A percentile compares a stretch with the other conserved stretches of the same genome.
Evolutionary conservation across 139 green algal genomes (phyloP).

Genomic region (Nannochloris sp.): DNA sequence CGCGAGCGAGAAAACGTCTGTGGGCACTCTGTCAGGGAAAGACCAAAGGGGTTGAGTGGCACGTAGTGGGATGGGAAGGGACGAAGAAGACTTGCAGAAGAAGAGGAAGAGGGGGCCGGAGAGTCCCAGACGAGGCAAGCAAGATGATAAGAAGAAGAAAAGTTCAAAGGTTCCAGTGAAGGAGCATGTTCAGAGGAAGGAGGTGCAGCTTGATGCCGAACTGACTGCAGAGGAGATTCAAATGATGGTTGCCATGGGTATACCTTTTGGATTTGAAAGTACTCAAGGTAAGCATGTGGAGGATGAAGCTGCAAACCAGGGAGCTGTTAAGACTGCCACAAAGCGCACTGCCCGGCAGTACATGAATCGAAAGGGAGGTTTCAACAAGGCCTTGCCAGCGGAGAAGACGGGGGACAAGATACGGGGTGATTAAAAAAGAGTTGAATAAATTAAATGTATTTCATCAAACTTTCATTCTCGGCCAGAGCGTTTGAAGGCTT

Average conservation of each 20-base stretch:
- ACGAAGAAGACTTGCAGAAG: background rate
- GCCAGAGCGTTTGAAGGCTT: slow-evolving; percentile 1
- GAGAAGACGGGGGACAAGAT: slow-evolving; percentile 66
- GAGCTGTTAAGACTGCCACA: slow-evolving; percentile 56
- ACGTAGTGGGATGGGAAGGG: background rate
- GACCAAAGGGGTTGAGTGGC: slow-evolving; percentile 7
- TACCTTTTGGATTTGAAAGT: slow-evolving; percentile 76
- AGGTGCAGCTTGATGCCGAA: slow-evolving; percentile 54
- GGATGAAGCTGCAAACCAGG: slow-evolving; percentile 55
- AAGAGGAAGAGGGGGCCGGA: background rate
- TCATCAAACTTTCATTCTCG: background rate
- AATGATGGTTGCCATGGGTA: slow-evolving; percentile 82
- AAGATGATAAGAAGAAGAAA: background rate
- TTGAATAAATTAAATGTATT: slow-evolving; percentile 2
- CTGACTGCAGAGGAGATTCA: slow-evolving; percentile 71
- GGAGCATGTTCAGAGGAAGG: background rate
- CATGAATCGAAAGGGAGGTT: slow-evolving; percentile 88
- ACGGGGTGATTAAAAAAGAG: slow-evolving; percentile 33
- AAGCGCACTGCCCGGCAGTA: slow-evolving; percentile 74
- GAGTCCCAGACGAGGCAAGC: background rate
- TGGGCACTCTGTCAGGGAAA: slow-evolving; percentile 38
- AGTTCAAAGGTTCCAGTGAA: background rate
- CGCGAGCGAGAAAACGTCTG: slow-evolving; percentile 13
- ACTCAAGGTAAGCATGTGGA: slow-evolving; percentile 69
- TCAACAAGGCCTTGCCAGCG: slow-evolving; percentile 76